Conservation (phyloP, 2,329 filamentous ascomycete genomes). For the Fusarium redolens region DNA sequence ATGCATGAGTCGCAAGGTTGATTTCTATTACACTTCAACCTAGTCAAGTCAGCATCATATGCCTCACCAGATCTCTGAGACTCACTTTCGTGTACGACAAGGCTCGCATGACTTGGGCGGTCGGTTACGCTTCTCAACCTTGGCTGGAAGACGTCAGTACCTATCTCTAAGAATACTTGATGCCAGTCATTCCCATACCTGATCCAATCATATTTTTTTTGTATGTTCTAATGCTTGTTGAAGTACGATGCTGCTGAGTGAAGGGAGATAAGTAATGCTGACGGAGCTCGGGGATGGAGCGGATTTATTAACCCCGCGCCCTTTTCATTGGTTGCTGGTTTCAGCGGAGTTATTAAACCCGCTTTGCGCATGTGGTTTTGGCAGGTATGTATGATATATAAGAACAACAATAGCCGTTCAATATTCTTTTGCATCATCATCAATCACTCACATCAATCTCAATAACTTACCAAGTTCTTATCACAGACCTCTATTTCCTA, state of each 20-base stretch:
- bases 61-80: not conserved
- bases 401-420: not conserved
- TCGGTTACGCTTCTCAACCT: conserved; percentile 49
- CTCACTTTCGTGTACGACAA: conserved; percentile 50
- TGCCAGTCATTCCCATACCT: too few species aligned
- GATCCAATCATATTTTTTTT: not conserved
- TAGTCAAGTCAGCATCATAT: not conserved
- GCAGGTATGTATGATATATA: not conserved
- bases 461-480: accelerated
- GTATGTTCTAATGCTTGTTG: not conserved
- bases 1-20: conserved; percentile 49
- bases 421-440: accelerated
- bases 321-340: not conserved
- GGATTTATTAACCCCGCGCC: conserved; percentile 35
- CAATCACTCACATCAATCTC: accelerated
- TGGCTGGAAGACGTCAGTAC: not conserved
- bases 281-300: conserved; percentile 3
- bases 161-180: too few species aligned
- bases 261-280: conserved; percentile 18
- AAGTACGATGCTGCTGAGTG: not conserved
- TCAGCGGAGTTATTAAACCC: conserved; percentile 33
- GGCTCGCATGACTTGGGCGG: conserved; percentile 51
- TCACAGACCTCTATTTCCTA: not conserved
- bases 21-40: conserved; percentile 49
- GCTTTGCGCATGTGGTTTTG: not conserved